Conservation (phyloP, 371 early-diverging fungal genomes). For the Circinella umbellata region DNA sequence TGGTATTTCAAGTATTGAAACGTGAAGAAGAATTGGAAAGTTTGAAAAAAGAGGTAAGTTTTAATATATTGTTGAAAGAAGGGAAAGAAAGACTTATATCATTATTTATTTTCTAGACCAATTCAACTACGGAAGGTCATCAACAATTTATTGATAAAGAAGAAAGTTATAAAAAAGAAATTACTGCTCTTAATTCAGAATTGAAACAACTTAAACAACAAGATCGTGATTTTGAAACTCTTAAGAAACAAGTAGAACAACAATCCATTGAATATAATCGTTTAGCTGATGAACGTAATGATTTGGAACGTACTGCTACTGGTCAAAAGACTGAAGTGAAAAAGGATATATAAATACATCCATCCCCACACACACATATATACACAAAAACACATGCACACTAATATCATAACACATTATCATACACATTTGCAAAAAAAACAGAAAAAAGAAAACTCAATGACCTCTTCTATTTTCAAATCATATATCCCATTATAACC, state of each 20-base stretch:
- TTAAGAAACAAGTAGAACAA: constrained; percentile 80
- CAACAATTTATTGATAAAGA: constrained; percentile 40
- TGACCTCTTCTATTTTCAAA: no score
- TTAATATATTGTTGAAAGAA: no score
- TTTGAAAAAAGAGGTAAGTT: constrained; percentile 55
- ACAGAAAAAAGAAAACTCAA: no score
- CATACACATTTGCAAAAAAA: no score
- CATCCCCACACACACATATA: no score
- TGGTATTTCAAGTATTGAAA: constrained; percentile 72
- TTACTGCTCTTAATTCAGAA: constrained; percentile 42
- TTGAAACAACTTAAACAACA: constrained; percentile 58
- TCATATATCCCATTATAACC: no score
- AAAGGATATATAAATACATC: constrained; percentile 27
- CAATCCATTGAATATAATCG: constrained; percentile 77
- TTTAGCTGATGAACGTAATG: constrained; percentile 71
- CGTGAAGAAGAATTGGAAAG: constrained; percentile 71
- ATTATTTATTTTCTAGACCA: constrained; percentile 15
- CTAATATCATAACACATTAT: background rate
- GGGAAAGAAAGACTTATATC: background rate
- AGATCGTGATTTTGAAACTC: constrained; percentile 67
- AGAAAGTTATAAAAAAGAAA: constrained; percentile 34
- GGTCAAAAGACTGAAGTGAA: constrained; percentile 22
- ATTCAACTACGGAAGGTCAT: constrained; percentile 28
- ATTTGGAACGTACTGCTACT: constrained; percentile 49
- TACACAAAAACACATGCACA: no score